A percentile compares a stretch with the other conserved stretches of the same genome.
Conservation (phyloP, 2,329 filamentous ascomycete genomes). For the Hymenoscyphus albidus region DNA sequence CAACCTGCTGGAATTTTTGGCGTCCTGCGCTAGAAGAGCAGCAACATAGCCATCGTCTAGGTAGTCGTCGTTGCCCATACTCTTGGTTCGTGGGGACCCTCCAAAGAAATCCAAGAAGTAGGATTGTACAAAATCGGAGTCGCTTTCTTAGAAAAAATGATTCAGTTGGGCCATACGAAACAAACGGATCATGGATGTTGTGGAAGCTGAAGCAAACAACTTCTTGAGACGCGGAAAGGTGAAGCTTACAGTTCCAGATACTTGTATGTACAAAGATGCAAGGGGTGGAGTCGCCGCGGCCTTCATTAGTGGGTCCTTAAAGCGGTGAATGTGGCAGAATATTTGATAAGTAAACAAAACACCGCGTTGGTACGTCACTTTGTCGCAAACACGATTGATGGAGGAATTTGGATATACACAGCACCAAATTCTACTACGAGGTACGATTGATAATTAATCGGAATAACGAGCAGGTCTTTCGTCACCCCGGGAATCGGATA, state of each 20-base stretch:
- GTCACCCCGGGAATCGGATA: not conserved
- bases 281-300: not conserved
- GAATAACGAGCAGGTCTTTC: not conserved
- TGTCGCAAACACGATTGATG: not conserved
- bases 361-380: not conserved
- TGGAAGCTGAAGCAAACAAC: not conserved
- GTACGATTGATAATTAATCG: not conserved
- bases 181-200: not conserved
- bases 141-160: not conserved
- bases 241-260: not conserved
- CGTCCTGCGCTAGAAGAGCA: slow-evolving; percentile 74
- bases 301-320: not conserved
- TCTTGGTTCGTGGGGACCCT: not conserved
- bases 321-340: slow-evolving; percentile 13
- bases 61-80: slow-evolving; percentile 39
- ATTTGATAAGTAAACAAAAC: slow-evolving; percentile 22
- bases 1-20: slow-evolving; percentile 47
- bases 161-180: not conserved
- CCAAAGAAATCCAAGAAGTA: not conserved
- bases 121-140: not conserved
- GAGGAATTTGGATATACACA: not conserved
- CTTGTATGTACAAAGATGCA: not conserved
- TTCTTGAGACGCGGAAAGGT: not conserved
- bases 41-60: slow-evolving; percentile 77
- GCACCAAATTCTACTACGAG: not conserved